Conservation (phyloP, 2,329 filamentous ascomycete species). For the Aphanoascus verrucosus region DNA sequence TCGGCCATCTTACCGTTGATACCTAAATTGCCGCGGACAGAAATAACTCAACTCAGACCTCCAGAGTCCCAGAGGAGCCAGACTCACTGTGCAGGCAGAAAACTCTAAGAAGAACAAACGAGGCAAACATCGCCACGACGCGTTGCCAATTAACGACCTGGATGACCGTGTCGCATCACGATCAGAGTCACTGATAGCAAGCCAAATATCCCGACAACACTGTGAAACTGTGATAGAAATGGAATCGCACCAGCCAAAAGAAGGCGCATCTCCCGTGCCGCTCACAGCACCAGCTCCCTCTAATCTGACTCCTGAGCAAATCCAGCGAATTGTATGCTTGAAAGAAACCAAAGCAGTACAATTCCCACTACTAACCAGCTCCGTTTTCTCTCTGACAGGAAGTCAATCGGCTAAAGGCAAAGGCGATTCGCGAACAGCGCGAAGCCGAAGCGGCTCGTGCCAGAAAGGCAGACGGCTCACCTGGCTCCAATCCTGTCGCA, state of each 20-base stretch:
- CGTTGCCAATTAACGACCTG: neutral
- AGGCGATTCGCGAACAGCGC: slow-evolving; percentile 66
- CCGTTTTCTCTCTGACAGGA: slow-evolving; percentile 47
- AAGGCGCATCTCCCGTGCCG: neutral
- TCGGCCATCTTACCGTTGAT: neutral
- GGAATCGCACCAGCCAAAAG: neutral
- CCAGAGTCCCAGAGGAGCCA: too few relatives aligned
- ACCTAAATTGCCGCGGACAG: too few relatives aligned
- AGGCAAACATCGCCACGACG: slow-evolving; percentile 3
- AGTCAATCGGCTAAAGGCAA: slow-evolving; percentile 76
- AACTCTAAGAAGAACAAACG: neutral
- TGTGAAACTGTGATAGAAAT: neutral
- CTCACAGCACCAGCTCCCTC: neutral
- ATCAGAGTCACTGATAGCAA: neutral
- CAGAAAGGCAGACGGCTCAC: slow-evolving; percentile 17
- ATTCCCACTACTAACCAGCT: slow-evolving; percentile 7
- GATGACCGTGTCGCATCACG: neutral
- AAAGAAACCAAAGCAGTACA: neutral
- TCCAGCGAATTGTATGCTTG: slow-evolving; percentile 43
- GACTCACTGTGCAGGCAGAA: neutral
- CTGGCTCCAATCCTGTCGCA: slow-evolving; percentile 39
- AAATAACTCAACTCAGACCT: too few relatives aligned
- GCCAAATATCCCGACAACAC: too few relatives aligned
- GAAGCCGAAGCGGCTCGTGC: slow-evolving; percentile 47
- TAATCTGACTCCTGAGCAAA: slow-evolving; percentile 51